These are phyloP conservation scores for Solanum sitiens DNA, from an alignment of 257 asterid species.

Conservation along the genomic window DNA sequence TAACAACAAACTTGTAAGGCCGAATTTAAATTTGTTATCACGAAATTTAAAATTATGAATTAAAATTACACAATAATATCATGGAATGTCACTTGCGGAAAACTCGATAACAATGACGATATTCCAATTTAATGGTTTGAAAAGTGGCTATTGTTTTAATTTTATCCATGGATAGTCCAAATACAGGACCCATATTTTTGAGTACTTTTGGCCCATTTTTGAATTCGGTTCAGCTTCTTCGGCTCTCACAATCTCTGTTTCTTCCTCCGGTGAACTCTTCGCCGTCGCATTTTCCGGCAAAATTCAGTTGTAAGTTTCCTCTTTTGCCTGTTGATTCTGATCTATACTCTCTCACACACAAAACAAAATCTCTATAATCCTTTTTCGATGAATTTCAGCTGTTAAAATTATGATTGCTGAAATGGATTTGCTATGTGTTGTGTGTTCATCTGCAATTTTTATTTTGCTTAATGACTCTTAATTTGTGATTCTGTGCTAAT, in stretches of 20 bases:
- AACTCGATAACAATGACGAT: neutral
- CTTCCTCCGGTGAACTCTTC: neutral
- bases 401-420: neutral
- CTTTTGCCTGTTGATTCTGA: neutral
- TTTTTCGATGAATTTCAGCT: neutral
- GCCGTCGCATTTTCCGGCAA: neutral
- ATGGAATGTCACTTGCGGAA: neutral
- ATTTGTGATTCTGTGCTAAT: neutral
- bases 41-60: too few relatives aligned
- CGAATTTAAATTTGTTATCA: too few relatives aligned
- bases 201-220: neutral
- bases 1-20: too few relatives aligned
- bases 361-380: neutral
- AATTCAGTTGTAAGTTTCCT: neutral
- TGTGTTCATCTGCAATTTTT: neutral
- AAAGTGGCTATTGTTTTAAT: neutral
- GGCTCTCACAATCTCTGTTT: neutral
- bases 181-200: neutral
- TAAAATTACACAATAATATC: neutral
- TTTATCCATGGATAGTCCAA: neutral
- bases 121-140: neutral
- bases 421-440: neutral
- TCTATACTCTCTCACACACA: neutral
- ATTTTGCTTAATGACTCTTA: neutral
- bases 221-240: neutral